A percentile compares a stretch with the other conserved stretches of the same genome.
Evolutionary conservation across 495 filamentous ascomycete species (phyloP).

Genomic region (Hyaloscypha bicolor): DNA sequence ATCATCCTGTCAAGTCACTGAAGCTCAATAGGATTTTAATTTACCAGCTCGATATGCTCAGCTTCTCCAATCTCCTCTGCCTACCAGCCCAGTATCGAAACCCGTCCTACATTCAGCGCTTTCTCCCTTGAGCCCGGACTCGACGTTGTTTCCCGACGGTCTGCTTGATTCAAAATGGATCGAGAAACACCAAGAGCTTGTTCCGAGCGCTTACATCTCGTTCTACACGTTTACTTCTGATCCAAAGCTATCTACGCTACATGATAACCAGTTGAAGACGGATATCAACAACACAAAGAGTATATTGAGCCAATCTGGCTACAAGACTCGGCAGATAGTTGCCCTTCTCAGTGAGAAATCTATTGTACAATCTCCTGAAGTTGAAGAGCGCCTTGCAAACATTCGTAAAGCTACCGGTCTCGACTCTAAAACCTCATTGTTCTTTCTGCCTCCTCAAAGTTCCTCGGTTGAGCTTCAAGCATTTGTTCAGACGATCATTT

Average conservation of each 20-base stretch:
- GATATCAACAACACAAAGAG: constrained; percentile 79
- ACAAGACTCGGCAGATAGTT: constrained; percentile 73
- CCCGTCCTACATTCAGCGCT: constrained; percentile 79
- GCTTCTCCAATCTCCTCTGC: constrained; percentile 47
- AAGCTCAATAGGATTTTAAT: constrained; percentile 45
- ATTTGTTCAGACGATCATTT: constrained; percentile 65
- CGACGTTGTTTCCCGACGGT: constrained; percentile 83
- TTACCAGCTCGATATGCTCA: constrained; percentile 54
- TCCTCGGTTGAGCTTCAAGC: constrained; percentile 50
- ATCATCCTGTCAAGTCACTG: constrained; percentile 15
- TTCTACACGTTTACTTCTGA: constrained; percentile 74
- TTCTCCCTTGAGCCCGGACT: constrained; percentile 81
- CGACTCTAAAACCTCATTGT: constrained; percentile 74
- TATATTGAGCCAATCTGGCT: constrained; percentile 64
- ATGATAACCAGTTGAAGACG: constrained; percentile 86
- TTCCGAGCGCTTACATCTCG: constrained; percentile 79
- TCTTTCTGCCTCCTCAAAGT: constrained; percentile 60
- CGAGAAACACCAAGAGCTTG: constrained; percentile 77
- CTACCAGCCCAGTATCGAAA: constrained; percentile 43
- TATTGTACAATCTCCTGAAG: constrained; percentile 56
- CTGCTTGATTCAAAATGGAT: constrained; percentile 80
- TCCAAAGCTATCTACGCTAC: constrained; percentile 64
- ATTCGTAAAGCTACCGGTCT: constrained; percentile 78
- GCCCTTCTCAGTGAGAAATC: constrained; percentile 74
- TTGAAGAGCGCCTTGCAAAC: constrained; percentile 74